Conservation (phyloP, 192 early-diverging fungal genomes). For the Glomus cerebriforme region DNA sequence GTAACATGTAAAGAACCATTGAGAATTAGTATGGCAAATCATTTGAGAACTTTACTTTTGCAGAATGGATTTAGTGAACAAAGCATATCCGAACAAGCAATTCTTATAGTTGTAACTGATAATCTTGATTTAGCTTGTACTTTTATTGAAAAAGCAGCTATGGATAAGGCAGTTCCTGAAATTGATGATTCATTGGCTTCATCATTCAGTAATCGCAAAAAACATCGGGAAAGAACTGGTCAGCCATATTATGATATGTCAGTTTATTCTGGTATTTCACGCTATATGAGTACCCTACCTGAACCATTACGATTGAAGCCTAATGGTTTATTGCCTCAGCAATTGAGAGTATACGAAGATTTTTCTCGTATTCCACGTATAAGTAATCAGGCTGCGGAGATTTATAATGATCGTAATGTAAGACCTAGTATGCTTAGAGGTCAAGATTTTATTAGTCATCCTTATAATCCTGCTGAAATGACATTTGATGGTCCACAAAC, state of each 20-base stretch:
- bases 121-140: conserved; percentile 95
- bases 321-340: conserved; percentile 74
- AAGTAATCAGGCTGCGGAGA: conserved; percentile 49
- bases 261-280: conserved; percentile 68
- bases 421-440: conserved; percentile 13
- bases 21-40: conserved; percentile 76
- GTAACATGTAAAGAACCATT: conserved; percentile 94
- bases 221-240: conserved; percentile 85
- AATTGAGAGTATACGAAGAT: conserved; percentile 87
- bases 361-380: conserved; percentile 72
- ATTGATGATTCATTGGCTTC: conserved; percentile 82
- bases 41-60: conserved; percentile 69
- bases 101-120: conserved; percentile 82
- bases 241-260: conserved; percentile 92
- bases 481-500: conserved; percentile 28
- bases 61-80: conserved; percentile 81
- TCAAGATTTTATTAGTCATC: conserved; percentile 23
- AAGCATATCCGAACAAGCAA: conserved; percentile 79
- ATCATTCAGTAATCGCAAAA: conserved; percentile 74
- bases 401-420: conserved; percentile 28
- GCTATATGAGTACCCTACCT: conserved; percentile 85
- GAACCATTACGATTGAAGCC: conserved; percentile 85
- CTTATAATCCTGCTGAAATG: conserved; percentile 11
- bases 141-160: conserved; percentile 93
- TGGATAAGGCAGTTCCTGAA: conserved; percentile 93